Percentiles rank a stretch among this genome's conserved stretches.
phyloP scores from a whole-genome alignment of 2,329 filamentous ascomycete species.

The Aspergillus quadrilineatus region DNA sequence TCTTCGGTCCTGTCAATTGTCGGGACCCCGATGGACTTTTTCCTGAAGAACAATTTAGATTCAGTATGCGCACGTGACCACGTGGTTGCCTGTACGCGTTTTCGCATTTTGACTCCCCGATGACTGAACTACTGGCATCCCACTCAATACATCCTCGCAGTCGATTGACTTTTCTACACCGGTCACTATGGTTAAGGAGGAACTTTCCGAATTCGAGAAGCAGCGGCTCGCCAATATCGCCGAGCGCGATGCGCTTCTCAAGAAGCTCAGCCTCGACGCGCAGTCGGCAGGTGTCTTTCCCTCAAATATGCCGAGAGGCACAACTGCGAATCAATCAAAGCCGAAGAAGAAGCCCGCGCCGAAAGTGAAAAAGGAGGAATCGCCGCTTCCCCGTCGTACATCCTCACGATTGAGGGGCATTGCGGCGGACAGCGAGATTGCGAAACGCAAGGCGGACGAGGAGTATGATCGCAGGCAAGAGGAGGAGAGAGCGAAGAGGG shows the following conservation, averaged over 20 bases:
- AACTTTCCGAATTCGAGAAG: conserved; percentile 82
- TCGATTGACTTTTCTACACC: background rate
- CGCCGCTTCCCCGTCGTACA: conserved; percentile 56
- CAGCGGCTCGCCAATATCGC: conserved; percentile 83
- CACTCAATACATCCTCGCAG: background rate
- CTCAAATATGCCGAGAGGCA: conserved; percentile 51
- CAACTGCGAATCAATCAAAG: conserved; percentile 48
- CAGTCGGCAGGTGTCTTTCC: conserved; percentile 67
- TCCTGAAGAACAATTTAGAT: background rate
- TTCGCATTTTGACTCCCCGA: conserved; percentile 5
- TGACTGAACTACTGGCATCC: background rate
- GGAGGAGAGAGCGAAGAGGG: conserved; percentile 60
- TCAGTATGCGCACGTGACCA: conserved; percentile 21
- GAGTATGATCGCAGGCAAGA: conserved; percentile 58
- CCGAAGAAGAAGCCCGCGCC: conserved; percentile 49
- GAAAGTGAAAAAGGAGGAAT: conserved; percentile 62
- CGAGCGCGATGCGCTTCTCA: conserved; percentile 77
- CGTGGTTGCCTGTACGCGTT: conserved; percentile 23
- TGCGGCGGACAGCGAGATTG: conserved; percentile 65
- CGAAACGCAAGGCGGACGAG: conserved; percentile 67
- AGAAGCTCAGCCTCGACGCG: conserved; percentile 68
- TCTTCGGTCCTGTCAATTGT: conserved; percentile 10
- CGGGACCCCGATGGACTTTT: background rate
- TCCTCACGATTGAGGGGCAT: conserved; percentile 64
- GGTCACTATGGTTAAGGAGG: conserved; percentile 39